phyloP scores from a whole-genome alignment of 352 stramenopile species.

The Pythium myriotylum region DNA sequence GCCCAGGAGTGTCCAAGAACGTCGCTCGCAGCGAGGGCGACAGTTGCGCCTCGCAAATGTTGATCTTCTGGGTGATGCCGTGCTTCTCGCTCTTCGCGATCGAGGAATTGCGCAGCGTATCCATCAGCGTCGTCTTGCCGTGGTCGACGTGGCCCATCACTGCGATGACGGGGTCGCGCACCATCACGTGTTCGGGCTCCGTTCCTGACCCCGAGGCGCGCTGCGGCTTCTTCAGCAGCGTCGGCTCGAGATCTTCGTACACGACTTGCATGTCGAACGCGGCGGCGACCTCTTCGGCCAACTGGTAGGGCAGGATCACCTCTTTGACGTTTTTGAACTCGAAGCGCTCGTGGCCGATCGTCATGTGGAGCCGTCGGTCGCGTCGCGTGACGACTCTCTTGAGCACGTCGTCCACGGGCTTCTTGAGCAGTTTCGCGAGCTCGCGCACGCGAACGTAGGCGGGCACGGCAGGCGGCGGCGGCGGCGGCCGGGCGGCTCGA shows the following conservation, averaged over 20 bases:
- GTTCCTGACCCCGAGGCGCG: conserved; percentile 6
- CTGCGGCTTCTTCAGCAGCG: conserved; percentile 30
- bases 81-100: conserved; percentile 95
- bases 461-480: conserved; percentile 31
- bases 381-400: conserved; percentile 56
- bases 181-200: conserved; percentile 38
- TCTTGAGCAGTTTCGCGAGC: conserved; percentile 69
- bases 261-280: conserved; percentile 42
- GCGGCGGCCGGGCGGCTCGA: conserved; percentile 1
- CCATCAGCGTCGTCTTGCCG: conserved; percentile 99
- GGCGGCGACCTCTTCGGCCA: conserved; percentile 56
- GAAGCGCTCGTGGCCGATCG: conserved; percentile 43
- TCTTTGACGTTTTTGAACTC: conserved; percentile 83
- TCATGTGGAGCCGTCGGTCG: conserved; percentile 64
- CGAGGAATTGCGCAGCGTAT: conserved; percentile 90
- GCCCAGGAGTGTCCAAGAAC: conserved; percentile 99
- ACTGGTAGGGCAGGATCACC: conserved; percentile 66
- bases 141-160: conserved; percentile 99
- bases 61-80: conserved; percentile 99
- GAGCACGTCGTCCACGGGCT: conserved; percentile 72
- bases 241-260: conserved; percentile 70
- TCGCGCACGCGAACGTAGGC: conserved; percentile 75
- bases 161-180: conserved; percentile 95
- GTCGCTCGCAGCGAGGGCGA: conserved; percentile 76
- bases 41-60: conserved; percentile 94